Percentiles rank a stretch among this genome's conserved stretches.
Conservation (phyloP, 257 asterid species). For the Cinchona pubescens region DNA sequence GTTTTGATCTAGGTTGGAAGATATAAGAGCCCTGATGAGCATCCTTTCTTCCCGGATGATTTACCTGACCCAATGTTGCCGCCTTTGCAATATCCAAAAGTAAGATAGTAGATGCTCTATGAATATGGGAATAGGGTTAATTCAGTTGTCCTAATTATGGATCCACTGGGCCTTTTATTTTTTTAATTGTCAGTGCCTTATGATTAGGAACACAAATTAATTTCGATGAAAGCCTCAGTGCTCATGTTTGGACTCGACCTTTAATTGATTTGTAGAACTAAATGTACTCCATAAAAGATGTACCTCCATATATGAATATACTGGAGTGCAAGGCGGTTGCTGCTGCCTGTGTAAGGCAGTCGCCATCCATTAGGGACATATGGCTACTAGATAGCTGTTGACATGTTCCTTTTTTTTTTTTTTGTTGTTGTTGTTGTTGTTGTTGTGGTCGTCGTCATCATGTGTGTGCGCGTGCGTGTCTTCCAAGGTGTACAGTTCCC, state of each 20-base stretch:
- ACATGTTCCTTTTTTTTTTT: neutral
- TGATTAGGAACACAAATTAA: neutral
- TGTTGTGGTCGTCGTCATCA: too few relatives aligned
- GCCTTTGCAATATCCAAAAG: constrained; percentile 83
- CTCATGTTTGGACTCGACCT: neutral
- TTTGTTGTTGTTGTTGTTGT: too few relatives aligned
- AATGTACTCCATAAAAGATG: neutral
- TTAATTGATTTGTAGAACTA: too few relatives aligned
- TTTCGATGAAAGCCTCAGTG: neutral
- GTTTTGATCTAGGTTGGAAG: constrained; percentile 66
- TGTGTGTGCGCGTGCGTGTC: neutral
- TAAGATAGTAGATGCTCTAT: constrained; percentile 18
- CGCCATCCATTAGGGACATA: neutral
- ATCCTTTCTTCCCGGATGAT: constrained; percentile 77
- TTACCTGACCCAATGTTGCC: constrained; percentile 70
- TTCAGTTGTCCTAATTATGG: neutral
- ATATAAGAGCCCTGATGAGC: constrained; percentile 89
- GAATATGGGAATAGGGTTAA: neutral
- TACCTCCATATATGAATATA: neutral
- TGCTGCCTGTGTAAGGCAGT: neutral
- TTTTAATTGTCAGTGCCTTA: neutral
- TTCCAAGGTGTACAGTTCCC: neutral
- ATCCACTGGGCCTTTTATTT: neutral
- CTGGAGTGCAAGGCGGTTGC: neutral
- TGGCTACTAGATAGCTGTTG: neutral